Conservation (phyloP, 768 basidiomycete species). For the Panaeolus papilionaceus region DNA sequence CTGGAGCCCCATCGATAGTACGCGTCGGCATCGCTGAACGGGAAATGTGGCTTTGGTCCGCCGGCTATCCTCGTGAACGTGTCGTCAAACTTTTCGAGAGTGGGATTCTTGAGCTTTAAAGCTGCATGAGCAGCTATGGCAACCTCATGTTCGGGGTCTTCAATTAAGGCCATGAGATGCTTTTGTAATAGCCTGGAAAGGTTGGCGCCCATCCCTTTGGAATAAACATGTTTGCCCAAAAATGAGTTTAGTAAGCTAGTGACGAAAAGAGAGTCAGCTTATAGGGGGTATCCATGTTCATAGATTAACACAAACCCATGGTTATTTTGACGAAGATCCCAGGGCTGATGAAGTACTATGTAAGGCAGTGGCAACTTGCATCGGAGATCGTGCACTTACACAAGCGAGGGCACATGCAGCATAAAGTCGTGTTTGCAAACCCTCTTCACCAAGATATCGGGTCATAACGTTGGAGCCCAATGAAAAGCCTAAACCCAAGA, state of each 20-base stretch:
- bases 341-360: constrained; percentile 45
- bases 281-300: neutral
- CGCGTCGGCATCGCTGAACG: constrained; percentile 50
- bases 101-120: constrained; percentile 55
- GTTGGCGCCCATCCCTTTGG: constrained; percentile 81
- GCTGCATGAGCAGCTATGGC: constrained; percentile 54
- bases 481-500: constrained; percentile 91
- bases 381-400: constrained; percentile 49
- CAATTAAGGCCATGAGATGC: constrained; percentile 53
- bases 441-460: constrained; percentile 88
- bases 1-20: constrained; percentile 64
- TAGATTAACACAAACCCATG: constrained; percentile 33
- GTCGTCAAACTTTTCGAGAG: constrained; percentile 64
- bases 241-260: constrained; percentile 61
- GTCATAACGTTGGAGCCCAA: constrained; percentile 93
- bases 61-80: constrained; percentile 72
- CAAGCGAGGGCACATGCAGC: constrained; percentile 77
- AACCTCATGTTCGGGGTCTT: constrained; percentile 57
- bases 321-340: constrained; percentile 59
- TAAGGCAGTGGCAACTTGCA: neutral
- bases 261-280: constrained; percentile 20
- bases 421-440: constrained; percentile 61
- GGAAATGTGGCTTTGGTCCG: constrained; percentile 64
- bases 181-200: constrained; percentile 61
- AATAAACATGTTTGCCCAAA: constrained; percentile 70